Evolutionary conservation across 106 monocot genomes (phyloP).

Genomic region (Acorus gramineus): DNA sequence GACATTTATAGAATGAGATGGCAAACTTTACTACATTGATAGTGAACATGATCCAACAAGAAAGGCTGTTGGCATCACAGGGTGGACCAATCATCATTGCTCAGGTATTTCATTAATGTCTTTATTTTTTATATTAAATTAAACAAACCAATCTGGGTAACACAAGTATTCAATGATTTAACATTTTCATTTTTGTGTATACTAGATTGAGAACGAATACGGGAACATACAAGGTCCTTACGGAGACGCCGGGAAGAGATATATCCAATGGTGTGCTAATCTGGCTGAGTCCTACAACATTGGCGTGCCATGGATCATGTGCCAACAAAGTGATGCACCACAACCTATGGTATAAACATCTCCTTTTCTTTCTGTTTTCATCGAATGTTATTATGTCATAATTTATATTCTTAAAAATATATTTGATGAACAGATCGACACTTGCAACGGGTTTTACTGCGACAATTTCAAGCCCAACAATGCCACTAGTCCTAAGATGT

Average conservation of each 20-base stretch:
- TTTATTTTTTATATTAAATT: no score
- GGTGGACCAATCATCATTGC: constrained; percentile 29
- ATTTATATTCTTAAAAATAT: not conserved
- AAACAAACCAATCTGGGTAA: no score
- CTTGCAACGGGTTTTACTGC: constrained; percentile 57
- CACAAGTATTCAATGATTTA: no score
- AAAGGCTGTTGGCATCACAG: constrained; percentile 25
- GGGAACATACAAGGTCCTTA: constrained; percentile 20
- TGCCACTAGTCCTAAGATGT: constrained; percentile 44
- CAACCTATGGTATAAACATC: constrained; percentile 19
- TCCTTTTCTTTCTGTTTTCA: not conserved
- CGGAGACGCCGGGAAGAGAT: constrained; percentile 22
- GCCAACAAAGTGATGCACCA: constrained; percentile 36
- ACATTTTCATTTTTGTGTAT: no score
- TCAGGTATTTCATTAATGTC: constrained; percentile 13
- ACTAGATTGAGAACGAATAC: constrained; percentile 34
- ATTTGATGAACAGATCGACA: constrained; percentile 41
- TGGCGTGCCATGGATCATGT: constrained; percentile 35
- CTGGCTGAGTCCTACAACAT: constrained; percentile 21
- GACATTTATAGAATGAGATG: constrained; percentile 19
- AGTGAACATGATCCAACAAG: constrained; percentile 24
- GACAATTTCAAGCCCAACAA: constrained; percentile 37
- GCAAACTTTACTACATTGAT: constrained; percentile 23
- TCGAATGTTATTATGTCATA: not conserved
- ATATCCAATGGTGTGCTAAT: constrained; percentile 29